Evolutionary conservation across 148 eudicot species (phyloP).

Genomic region (Simmondsia chinensis): DNA sequence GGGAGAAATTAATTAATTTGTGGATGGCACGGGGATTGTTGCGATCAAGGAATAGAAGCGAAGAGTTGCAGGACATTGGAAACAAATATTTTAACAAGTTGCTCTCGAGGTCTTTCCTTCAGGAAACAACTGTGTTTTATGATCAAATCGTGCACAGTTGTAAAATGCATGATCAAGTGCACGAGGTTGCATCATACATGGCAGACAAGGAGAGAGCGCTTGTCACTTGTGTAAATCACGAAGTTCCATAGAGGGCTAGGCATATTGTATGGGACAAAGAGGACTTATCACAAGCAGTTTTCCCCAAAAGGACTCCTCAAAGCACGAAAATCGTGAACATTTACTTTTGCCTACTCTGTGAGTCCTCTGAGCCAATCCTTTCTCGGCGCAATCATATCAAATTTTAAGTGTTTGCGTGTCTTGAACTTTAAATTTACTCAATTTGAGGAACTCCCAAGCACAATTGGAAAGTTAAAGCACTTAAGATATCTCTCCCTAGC

Average conservation of each 20-base stretch:
- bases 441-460: constrained; percentile 34
- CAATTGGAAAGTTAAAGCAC: constrained; percentile 31
- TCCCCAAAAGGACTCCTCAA: constrained; percentile 15
- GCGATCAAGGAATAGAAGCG: neutral
- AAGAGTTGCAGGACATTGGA: constrained; percentile 3
- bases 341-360: constrained; percentile 10
- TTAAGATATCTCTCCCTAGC: constrained; percentile 30
- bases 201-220: constrained; percentile 23
- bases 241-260: constrained; percentile 16
- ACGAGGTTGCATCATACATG: constrained; percentile 32
- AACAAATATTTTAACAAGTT: constrained; percentile 4
- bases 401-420: constrained; percentile 20
- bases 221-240: constrained; percentile 11
- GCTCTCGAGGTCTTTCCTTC: constrained; percentile 32
- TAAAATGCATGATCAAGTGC: constrained; percentile 38
- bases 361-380: constrained; percentile 15
- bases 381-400: constrained; percentile 15
- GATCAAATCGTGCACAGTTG: constrained; percentile 19
- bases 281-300: constrained; percentile 7
- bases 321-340: constrained; percentile 25
- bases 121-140: constrained; percentile 20
- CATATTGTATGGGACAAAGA: constrained; percentile 16
- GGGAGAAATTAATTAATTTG: neutral
- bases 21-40: constrained; percentile 20
- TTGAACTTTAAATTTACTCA: constrained; percentile 9